These are phyloP conservation scores for Saccharomycopsis capsularis DNA, from an alignment of 805 yeast genomes.

Conservation along the genomic window DNA sequence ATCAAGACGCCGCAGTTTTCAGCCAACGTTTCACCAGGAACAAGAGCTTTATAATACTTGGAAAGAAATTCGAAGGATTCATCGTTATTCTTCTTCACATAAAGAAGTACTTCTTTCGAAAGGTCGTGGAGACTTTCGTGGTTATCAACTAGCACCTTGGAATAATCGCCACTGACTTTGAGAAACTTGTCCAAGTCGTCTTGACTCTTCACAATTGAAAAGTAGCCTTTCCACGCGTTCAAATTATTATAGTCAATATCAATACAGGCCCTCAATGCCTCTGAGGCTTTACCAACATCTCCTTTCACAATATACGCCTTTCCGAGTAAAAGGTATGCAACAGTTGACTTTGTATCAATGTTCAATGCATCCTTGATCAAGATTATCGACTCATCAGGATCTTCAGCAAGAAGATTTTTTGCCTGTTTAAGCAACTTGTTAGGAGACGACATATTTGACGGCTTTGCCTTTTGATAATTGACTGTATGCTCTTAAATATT, in stretches of 20 bases:
- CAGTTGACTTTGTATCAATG: conserved; percentile 49
- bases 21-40: conserved; percentile 53
- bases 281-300: conserved; percentile 34
- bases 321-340: conserved; percentile 66
- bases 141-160: conserved; percentile 37
- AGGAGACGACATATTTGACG: conserved; percentile 2
- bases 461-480: not conserved
- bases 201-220: conserved; percentile 36
- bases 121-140: conserved; percentile 35
- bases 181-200: conserved; percentile 42
- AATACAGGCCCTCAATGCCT: conserved; percentile 44
- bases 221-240: conserved; percentile 78
- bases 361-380: conserved; percentile 49
- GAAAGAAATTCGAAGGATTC: conserved; percentile 34
- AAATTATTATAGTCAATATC: conserved; percentile 42
- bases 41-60: conserved; percentile 40
- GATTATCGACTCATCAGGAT: conserved; percentile 57
- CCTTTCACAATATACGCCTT: conserved; percentile 50
- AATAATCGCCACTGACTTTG: conserved; percentile 37
- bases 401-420: conserved; percentile 44
- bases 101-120: conserved; percentile 39
- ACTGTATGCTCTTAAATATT: too few relatives aligned
- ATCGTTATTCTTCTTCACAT: conserved; percentile 32
- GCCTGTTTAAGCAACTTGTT: conserved; percentile 39
- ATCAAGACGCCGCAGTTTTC: conserved; percentile 43